These are phyloP conservation scores for Alternaria sp. DNA, from an alignment of 2,329 filamentous ascomycete species.

Conservation along the genomic window DNA sequence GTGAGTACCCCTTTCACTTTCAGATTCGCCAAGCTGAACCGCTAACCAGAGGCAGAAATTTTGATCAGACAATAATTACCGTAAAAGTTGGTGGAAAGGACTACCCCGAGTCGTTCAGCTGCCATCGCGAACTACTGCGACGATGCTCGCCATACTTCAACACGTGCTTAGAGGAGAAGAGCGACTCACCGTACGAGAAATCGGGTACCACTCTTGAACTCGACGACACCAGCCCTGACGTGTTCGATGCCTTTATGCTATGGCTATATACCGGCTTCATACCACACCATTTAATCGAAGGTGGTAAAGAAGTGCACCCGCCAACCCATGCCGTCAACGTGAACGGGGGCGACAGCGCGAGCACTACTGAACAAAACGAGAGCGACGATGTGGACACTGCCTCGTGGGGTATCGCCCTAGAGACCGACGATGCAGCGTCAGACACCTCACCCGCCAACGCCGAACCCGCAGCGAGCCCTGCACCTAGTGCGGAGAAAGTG, in stretches of 20 bases:
- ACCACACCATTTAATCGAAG: slow-evolving; percentile 48
- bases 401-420: slow-evolving; percentile 47
- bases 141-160: slow-evolving; percentile 48
- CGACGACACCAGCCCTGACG: slow-evolving; percentile 45
- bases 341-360: slow-evolving; percentile 25
- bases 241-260: slow-evolving; percentile 50
- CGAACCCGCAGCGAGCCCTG: slow-evolving; percentile 21
- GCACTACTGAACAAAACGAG: slow-evolving; percentile 26
- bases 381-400: slow-evolving; percentile 45
- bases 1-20: slow-evolving; percentile 20
- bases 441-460: slow-evolving; percentile 16
- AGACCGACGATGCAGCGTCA: slow-evolving; percentile 37
- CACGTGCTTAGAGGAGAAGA: slow-evolving; percentile 39
- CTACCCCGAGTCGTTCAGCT: slow-evolving; percentile 45
- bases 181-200: slow-evolving; percentile 44
- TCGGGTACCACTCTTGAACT: slow-evolving; percentile 39
- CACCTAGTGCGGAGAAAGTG: slow-evolving; percentile 39
- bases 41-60: slow-evolving; percentile 41
- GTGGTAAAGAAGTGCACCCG: slow-evolving; percentile 42
- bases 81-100: slow-evolving; percentile 45
- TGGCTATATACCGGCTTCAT: slow-evolving; percentile 50
- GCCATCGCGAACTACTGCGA: slow-evolving; percentile 44
- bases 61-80: slow-evolving; percentile 49
- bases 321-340: slow-evolving; percentile 39
- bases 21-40: neutral